Base-by-base conservation (phyloP, 2,329 filamentous ascomycete genomes). In the Apiospora hydei region DNA sequence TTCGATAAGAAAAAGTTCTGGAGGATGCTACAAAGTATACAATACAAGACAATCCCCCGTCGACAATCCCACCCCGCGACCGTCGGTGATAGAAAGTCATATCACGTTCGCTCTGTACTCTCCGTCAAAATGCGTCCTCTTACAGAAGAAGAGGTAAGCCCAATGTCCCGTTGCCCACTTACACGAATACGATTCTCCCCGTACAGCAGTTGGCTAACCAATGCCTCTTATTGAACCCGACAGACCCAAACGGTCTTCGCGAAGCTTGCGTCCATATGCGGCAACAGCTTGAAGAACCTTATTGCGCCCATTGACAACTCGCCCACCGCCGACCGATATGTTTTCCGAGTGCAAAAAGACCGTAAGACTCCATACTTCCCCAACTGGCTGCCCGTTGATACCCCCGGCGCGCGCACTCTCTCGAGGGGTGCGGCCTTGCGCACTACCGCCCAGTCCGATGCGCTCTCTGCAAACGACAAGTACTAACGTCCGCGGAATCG, bases 261-360 rank as follows among this genome's bases (percentile, higher is more conserved):
- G 77, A 98, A 98, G 86, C 90, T 99, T 53, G 96, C 96, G 72
- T 94, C 95, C 83, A 99, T 98, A 86, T 96, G 94, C 34, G 95
- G 95, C 76, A 90, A 89, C 78, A 95, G 93, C 24, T 89, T 98
- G 77, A 96, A 95, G 68, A 91, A 94, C 83, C 89, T 98, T 76
- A 94, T 96, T 77, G 90, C 92, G 67, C 92, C 93, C 13, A 85
- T 93, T 73, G 89, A 92, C 79, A 87, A 91, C 83, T 89, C 88
- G 57, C 87, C 88, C 78, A 89, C 91, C 73, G 87, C 88, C 76
- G 94, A 96, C 82, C 91, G 94, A 79, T 92, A 94, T 83, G 94
- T 97, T 74, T 97, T 98, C 83, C 92, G 94, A 71, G 87, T 97
- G 71, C 91, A 96, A 81, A 91, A 93, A 77, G 91, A 90, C 78